Evolutionary conservation across 1,139 yeast species (phyloP).

Genomic region (Diutina neorugosa): DNA sequence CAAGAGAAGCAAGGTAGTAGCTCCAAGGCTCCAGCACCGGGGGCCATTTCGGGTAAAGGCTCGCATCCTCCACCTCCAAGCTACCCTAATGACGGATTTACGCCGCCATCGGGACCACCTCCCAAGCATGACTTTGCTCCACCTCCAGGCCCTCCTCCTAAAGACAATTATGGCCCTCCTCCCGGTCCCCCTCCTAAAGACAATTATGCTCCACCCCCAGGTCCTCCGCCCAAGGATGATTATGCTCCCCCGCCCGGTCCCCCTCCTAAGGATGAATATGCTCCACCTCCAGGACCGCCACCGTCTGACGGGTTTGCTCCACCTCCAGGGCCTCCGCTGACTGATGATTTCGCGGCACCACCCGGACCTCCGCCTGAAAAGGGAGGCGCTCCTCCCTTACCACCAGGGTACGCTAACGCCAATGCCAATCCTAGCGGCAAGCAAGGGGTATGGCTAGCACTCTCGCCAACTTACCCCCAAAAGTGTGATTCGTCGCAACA

Average conservation of each 20-base stretch:
- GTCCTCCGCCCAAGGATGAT: neutral
- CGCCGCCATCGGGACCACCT: neutral
- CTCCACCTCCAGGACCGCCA: slow-evolving; percentile 4
- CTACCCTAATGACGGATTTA: neutral
- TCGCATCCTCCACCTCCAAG: neutral
- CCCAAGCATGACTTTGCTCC: neutral
- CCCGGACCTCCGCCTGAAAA: neutral
- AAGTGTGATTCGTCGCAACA: neutral
- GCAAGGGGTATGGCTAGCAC: neutral
- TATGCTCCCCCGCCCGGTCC: neutral
- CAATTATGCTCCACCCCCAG: neutral
- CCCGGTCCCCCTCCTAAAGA: neutral
- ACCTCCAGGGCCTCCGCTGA: neutral
- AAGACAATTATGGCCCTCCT: neutral
- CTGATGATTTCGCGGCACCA: too few relatives aligned
- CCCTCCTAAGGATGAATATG: neutral
- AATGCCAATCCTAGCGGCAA: neutral
- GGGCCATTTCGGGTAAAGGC: neutral
- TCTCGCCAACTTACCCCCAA: neutral
- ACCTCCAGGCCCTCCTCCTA: slow-evolving; percentile 1
- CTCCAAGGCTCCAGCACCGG: neutral
- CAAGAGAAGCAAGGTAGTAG: neutral
- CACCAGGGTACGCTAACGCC: neutral
- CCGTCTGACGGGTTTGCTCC: neutral
- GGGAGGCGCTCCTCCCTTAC: neutral